A percentile compares a stretch with the other conserved stretches of the same genome.
These are phyloP conservation scores for Talaromyces borbonicus DNA, from an alignment of 495 filamentous ascomycete genomes.

Conservation along the genomic window DNA sequence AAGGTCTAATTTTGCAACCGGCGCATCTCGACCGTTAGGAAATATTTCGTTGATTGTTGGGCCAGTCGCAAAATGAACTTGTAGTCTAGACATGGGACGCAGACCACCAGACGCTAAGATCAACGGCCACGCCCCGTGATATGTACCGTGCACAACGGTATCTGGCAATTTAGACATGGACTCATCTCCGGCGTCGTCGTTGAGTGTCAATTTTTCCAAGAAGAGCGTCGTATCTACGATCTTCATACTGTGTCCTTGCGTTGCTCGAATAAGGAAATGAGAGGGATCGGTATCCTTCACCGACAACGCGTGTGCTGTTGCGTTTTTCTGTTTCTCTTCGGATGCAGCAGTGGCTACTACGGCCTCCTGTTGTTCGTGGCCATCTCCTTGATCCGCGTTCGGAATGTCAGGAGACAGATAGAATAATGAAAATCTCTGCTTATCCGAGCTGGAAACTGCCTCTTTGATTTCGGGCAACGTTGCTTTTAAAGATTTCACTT, in stretches of 20 bases:
- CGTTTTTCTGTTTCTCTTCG: slow-evolving; percentile 13
- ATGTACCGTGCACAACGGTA: slow-evolving; percentile 78
- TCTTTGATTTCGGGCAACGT: slow-evolving; percentile 62
- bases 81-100: slow-evolving; percentile 68
- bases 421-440: slow-evolving; percentile 73
- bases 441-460: slow-evolving; percentile 70
- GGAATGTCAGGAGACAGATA: slow-evolving; percentile 27
- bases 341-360: slow-evolving; percentile 6
- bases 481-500: slow-evolving; percentile 56
- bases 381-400: slow-evolving; percentile 8
- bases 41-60: slow-evolving; percentile 37
- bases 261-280: slow-evolving; percentile 83
- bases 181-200: slow-evolving; percentile 11
- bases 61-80: slow-evolving; percentile 77
- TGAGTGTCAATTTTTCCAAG: slow-evolving; percentile 50
- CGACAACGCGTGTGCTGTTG: slow-evolving; percentile 22
- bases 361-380: slow-evolving; percentile 9
- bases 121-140: slow-evolving; percentile 58
- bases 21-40: slow-evolving; percentile 13
- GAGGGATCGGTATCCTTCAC: slow-evolving; percentile 37
- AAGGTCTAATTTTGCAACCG: slow-evolving; percentile 5
- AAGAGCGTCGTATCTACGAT: slow-evolving; percentile 57
- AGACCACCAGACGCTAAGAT: slow-evolving; percentile 69
- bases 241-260: slow-evolving; percentile 70
- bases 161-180: slow-evolving; percentile 36